Evolutionary conservation across 2,329 filamentous ascomycete species (phyloP).

Genomic region (Talaromyces sp.): DNA sequence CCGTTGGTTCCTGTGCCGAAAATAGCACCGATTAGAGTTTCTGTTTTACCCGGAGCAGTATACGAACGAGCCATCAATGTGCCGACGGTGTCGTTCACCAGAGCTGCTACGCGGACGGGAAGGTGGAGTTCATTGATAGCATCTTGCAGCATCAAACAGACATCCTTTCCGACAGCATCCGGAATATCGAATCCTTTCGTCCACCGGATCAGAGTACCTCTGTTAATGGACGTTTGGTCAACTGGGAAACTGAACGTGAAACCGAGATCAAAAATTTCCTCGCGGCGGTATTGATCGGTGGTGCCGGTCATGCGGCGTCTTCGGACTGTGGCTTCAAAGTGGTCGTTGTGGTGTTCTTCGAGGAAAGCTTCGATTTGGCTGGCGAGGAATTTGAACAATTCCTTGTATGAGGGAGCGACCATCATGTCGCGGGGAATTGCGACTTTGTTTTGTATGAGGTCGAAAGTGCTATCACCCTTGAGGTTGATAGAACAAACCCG

Average conservation of each 20-base stretch:
- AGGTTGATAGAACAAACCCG: slow-evolving; percentile 92
- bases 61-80: slow-evolving; percentile 98
- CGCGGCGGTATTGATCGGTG: slow-evolving; percentile 60
- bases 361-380: slow-evolving; percentile 90
- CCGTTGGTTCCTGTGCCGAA: slow-evolving; percentile 98
- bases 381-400: slow-evolving; percentile 89
- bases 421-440: slow-evolving; percentile 87
- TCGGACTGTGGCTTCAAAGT: slow-evolving; percentile 68
- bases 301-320: slow-evolving; percentile 61
- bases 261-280: slow-evolving; percentile 86
- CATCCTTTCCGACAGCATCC: slow-evolving; percentile 91
- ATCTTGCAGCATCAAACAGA: slow-evolving; percentile 80
- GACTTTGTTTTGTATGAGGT: slow-evolving; percentile 87
- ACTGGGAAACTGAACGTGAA: slow-evolving; percentile 99
- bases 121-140: slow-evolving; percentile 85
- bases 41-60: slow-evolving; percentile 80
- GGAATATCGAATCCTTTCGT: slow-evolving; percentile 97
- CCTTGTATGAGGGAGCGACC: slow-evolving; percentile 77
- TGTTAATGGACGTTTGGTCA: slow-evolving; percentile 90
- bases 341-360: slow-evolving; percentile 79
- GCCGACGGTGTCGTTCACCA: slow-evolving; percentile 97
- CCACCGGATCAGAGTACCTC: slow-evolving; percentile 90
- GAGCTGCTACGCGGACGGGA: slow-evolving; percentile 88
- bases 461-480: slow-evolving; percentile 92
- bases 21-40: slow-evolving; percentile 88